Conservation (phyloP, 163 green algal species). For the Volvox carteri region DNA sequence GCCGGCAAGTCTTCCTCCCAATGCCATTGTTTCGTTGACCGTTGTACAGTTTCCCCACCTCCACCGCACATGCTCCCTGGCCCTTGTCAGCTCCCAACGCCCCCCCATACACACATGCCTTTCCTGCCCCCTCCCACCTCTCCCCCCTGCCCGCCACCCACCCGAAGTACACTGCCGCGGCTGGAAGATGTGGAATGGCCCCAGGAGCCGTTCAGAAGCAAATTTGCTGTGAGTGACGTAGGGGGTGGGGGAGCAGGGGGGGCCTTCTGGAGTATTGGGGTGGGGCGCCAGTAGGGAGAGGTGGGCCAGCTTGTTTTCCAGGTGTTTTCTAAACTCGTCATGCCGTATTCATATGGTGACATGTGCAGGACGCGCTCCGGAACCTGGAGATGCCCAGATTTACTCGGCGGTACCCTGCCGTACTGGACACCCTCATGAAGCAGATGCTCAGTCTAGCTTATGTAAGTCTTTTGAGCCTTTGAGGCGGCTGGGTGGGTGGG, state of each 20-base stretch:
- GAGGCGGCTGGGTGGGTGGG: too few relatives aligned
- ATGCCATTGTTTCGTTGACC: neutral
- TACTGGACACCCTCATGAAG: slow-evolving; percentile 89
- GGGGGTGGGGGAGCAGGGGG: neutral
- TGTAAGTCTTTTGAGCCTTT: slow-evolving; percentile 70
- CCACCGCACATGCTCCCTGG: too few relatives aligned
- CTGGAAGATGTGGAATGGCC: slow-evolving; percentile 80
- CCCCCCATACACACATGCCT: neutral
- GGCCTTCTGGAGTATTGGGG: neutral
- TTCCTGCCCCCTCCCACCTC: neutral
- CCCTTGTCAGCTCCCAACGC: too few relatives aligned
- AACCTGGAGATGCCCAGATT: slow-evolving; percentile 95
- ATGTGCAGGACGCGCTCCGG: slow-evolving; percentile 79
- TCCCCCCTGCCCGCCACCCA: slow-evolving; percentile 29
- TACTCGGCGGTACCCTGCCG: slow-evolving; percentile 87
- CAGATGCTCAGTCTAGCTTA: slow-evolving; percentile 91
- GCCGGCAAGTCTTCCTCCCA: too few relatives aligned
- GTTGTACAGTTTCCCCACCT: neutral
- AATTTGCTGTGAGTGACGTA: slow-evolving; percentile 75
- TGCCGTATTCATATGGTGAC: too few relatives aligned
- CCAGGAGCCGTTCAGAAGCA: slow-evolving; percentile 84
- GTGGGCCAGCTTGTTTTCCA: too few relatives aligned
- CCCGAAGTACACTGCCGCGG: slow-evolving; percentile 68
- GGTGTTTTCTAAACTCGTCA: too few relatives aligned
- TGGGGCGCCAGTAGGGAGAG: neutral